Percentiles rank a stretch among this genome's conserved stretches.
phyloP scores from a whole-genome alignment of 2,329 filamentous ascomycete species.

The Dactylellina drechsleri region DNA sequence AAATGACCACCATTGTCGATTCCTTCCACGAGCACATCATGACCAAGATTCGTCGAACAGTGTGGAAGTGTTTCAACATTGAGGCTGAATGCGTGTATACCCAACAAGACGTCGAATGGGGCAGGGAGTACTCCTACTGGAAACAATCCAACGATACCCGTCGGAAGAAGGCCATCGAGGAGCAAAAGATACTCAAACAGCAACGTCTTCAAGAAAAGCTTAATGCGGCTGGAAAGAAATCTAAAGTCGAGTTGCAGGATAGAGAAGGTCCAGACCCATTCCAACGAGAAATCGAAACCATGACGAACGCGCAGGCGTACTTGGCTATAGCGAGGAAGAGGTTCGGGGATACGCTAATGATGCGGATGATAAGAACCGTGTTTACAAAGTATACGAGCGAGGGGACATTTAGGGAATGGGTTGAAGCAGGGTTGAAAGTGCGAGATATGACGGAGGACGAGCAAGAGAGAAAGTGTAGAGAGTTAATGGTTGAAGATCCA shows the following conservation, averaged over 20 bases:
- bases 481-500: conserved; percentile 58
- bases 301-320: conserved; percentile 57
- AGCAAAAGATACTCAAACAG: conserved; percentile 23
- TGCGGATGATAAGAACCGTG: conserved; percentile 55
- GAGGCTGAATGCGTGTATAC: conserved; percentile 51
- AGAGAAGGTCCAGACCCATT: conserved; percentile 54
- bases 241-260: conserved; percentile 27
- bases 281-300: conserved; percentile 56
- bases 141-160: conserved; percentile 38
- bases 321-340: conserved; percentile 56
- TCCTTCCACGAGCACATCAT: conserved; percentile 53
- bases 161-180: conserved; percentile 28
- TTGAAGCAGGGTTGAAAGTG: conserved; percentile 63
- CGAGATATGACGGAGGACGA: conserved; percentile 61
- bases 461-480: conserved; percentile 55
- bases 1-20: conserved; percentile 62
- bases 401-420: conserved; percentile 40
- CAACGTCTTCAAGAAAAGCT: conserved; percentile 37
- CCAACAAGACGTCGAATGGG: conserved; percentile 40
- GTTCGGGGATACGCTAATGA: conserved; percentile 58
- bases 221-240: conserved; percentile 40
- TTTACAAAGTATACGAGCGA: conserved; percentile 35
- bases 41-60: conserved; percentile 17
- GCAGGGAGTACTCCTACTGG: conserved; percentile 30
- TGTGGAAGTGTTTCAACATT: conserved; percentile 37